Evolutionary conservation across 2,329 filamentous ascomycete genomes (phyloP).

Genomic region (Colletotrichum shisoi): DNA sequence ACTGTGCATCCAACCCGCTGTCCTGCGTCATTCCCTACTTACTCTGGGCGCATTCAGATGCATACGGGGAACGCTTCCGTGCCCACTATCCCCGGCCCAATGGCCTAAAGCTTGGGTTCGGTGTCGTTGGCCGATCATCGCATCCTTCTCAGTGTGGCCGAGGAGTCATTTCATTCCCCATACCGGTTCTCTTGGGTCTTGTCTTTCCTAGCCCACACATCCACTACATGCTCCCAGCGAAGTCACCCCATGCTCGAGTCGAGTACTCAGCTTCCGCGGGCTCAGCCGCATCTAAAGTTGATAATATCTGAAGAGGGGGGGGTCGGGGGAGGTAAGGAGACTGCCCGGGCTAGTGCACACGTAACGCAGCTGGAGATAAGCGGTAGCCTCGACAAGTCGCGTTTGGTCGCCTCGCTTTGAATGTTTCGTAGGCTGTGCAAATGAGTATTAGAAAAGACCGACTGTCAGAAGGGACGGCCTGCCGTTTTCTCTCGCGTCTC

Average conservation of each 20-base stretch:
- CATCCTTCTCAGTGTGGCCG: conserved; percentile 1
- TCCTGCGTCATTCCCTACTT: conserved; percentile 22
- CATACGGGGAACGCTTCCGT: conserved; percentile 29
- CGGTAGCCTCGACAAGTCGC: not conserved
- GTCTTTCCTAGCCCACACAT: not conserved
- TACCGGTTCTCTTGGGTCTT: not conserved
- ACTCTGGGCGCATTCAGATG: conserved; percentile 31
- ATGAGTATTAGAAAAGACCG: conserved; percentile 13
- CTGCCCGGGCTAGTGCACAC: conserved; percentile 29
- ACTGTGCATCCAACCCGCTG: conserved; percentile 5
- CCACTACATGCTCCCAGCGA: too few species aligned
- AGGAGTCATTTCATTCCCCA: conserved; percentile 12
- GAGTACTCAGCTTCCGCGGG: not conserved
- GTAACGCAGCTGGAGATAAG: not conserved
- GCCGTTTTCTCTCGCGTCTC: not conserved
- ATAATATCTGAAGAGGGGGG: not conserved
- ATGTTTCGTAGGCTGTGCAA: conserved; percentile 6
- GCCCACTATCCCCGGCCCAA: conserved; percentile 4
- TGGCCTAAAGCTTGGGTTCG: conserved; percentile 32
- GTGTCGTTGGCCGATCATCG: conserved; percentile 25
- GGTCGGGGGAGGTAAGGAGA: not conserved
- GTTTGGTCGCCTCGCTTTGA: conserved; percentile 6
- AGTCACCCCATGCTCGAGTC: not conserved
- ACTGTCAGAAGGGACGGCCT: not conserved
- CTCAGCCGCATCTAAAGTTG: conserved; percentile 32